A percentile compares a stretch with the other conserved stretches of the same genome.
phyloP scores from a whole-genome alignment of 768 basidiomycete genomes.

The Sistotremastrum suecicum region DNA sequence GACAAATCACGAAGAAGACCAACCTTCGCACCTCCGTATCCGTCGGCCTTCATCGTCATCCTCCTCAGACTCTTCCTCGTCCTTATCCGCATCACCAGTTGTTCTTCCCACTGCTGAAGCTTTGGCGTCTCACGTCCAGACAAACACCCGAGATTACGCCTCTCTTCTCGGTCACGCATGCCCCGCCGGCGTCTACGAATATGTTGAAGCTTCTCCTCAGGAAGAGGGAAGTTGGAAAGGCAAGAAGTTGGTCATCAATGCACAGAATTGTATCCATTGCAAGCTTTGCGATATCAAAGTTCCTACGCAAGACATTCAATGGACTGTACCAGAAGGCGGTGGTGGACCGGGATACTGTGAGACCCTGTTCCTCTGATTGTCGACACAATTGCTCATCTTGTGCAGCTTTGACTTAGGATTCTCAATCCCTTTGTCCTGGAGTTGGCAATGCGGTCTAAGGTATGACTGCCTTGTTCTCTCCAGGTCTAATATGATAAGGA shows the following conservation, averaged over 20 bases:
- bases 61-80: no score
- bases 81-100: background rate
- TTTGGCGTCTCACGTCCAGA: constrained; percentile 51
- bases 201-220: constrained; percentile 37
- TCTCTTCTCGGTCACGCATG: constrained; percentile 83
- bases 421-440: no score
- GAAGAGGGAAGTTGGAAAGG: constrained; percentile 44
- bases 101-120: constrained; percentile 13
- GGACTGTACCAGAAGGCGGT: constrained; percentile 93
- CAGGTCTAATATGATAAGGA: no score
- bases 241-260: constrained; percentile 89
- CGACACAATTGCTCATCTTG: no score
- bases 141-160: constrained; percentile 69
- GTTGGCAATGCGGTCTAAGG: no score
- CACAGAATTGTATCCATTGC: constrained; percentile 87
- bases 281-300: constrained; percentile 95
- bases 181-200: constrained; percentile 95
- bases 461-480: no score
- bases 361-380: constrained; percentile 12
- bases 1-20: constrained; percentile 96
- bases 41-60: constrained; percentile 11
- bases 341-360: constrained; percentile 94
- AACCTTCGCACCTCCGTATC: constrained; percentile 78
- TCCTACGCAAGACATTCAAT: constrained; percentile 92
- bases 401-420: no score